These are phyloP conservation scores for Bipolaris cookei DNA, from an alignment of 2,329 filamentous ascomycete species.

Conservation along the genomic window DNA sequence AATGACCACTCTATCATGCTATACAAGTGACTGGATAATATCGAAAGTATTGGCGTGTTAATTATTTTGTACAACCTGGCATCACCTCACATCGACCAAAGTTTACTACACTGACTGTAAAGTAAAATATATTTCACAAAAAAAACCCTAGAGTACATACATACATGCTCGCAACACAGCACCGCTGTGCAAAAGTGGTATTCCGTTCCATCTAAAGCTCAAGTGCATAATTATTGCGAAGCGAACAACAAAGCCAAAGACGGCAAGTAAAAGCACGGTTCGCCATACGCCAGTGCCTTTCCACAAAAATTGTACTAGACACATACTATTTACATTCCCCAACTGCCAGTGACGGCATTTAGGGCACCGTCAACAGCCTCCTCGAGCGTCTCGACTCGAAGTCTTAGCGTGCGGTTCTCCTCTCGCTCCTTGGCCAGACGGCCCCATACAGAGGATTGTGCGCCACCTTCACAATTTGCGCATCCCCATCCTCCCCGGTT, in stretches of 20 bases:
- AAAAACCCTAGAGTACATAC: not conserved
- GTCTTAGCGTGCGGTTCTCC: conserved; percentile 62
- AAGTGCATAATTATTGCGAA: not conserved
- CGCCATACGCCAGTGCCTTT: conserved; percentile 12
- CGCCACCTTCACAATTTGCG: conserved; percentile 46
- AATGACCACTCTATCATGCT: too few species aligned
- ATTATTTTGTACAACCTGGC: too few species aligned
- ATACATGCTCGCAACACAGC: not conserved
- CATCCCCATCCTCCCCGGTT: conserved; percentile 41
- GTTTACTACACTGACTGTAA: too few species aligned
- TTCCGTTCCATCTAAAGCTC: not conserved
- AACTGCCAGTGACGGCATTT: conserved; percentile 55
- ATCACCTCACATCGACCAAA: too few species aligned
- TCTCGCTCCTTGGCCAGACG: conserved; percentile 59
- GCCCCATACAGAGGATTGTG: conserved; percentile 58
- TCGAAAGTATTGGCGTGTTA: too few species aligned
- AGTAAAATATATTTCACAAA: not conserved
- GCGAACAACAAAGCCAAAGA: not conserved
- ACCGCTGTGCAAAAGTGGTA: conserved; percentile 1
- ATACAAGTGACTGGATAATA: too few species aligned
- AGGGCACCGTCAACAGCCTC: conserved; percentile 63
- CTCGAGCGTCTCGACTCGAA: conserved; percentile 61
- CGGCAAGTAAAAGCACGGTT: not conserved
- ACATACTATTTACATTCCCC: conserved; percentile 26
- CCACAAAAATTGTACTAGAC: conserved; percentile 11